Conservation (phyloP, 2,329 filamentous ascomycete genomes). For the Coniella vitis region DNA sequence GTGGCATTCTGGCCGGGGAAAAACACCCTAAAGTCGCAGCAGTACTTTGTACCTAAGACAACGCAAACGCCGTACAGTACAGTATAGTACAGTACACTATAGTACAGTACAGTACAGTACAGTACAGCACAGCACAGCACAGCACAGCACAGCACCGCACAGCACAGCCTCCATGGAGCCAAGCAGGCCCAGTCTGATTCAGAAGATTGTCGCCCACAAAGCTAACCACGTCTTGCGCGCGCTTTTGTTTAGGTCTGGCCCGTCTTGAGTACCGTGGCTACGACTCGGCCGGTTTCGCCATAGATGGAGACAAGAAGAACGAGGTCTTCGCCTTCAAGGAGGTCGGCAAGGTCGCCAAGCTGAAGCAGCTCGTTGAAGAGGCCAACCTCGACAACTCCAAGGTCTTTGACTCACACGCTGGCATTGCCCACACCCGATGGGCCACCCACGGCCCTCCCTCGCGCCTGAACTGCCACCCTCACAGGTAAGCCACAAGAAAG, state of each 20-base stretch:
- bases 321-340: slow-evolving; percentile 98
- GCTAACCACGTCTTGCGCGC: slow-evolving; percentile 17
- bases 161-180: too few species aligned
- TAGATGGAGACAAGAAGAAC: slow-evolving; percentile 98
- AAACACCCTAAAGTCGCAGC: background rate
- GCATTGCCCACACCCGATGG: slow-evolving; percentile 98
- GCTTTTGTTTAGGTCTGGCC: slow-evolving; percentile 61
- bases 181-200: too few species aligned
- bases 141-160: too few species aligned
- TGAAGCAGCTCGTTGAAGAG: slow-evolving; percentile 86
- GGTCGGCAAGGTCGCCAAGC: slow-evolving; percentile 96
- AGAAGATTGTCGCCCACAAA: too few species aligned
- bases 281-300: slow-evolving; percentile 90
- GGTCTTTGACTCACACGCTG: slow-evolving; percentile 95
- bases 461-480: slow-evolving; percentile 93
- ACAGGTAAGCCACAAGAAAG: slow-evolving; percentile 60
- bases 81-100: too few species aligned
- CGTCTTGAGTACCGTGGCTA: slow-evolving; percentile 98
- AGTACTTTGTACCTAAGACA: too few species aligned
- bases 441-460: slow-evolving; percentile 95
- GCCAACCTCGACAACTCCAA: slow-evolving; percentile 79
- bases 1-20: too few species aligned
- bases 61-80: too few species aligned
- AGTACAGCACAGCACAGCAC: too few species aligned
- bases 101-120: too few species aligned